A percentile compares a stretch with the other conserved stretches of the same genome.
phyloP scores from a whole-genome alignment of 495 filamentous ascomycete genomes.

The Trichoderma gamsii region DNA sequence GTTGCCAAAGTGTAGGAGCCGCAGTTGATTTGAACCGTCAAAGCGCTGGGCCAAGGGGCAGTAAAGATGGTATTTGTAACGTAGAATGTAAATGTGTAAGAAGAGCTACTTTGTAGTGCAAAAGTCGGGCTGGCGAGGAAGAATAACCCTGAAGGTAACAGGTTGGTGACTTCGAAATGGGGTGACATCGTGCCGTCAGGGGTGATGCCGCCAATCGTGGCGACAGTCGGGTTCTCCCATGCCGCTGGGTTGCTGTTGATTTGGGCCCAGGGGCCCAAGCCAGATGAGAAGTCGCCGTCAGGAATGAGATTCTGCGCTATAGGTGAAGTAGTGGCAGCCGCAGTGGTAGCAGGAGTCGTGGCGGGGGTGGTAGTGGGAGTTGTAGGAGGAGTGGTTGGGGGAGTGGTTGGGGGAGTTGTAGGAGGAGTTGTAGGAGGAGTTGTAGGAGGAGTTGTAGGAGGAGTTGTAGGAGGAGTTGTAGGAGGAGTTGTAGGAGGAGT shows the following conservation, averaged over 20 bases:
- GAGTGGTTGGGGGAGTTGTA: too few relatives aligned
- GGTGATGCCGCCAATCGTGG: neutral
- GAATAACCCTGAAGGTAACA: neutral
- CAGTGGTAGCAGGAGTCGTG: neutral
- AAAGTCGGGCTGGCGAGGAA: neutral
- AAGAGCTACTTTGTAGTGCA: neutral
- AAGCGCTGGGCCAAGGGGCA: neutral
- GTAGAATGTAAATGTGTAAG: neutral
- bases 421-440: too few relatives aligned
- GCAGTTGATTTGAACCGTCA: neutral
- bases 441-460: neutral
- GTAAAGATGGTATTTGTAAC: neutral
- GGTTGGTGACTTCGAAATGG: neutral
- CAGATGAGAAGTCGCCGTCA: slow-evolving; percentile 3
- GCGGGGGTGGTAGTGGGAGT: neutral
- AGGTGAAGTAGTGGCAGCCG: neutral
- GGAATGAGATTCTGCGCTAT: neutral
- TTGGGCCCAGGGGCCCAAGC: neutral
- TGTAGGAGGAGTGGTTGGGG: too few relatives aligned
- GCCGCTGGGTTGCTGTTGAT: neutral
- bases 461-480: neutral
- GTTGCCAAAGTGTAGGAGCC: neutral
- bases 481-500: neutral
- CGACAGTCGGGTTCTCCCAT: neutral
- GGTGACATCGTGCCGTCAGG: neutral